Conservation (phyloP, 345 rosid species). For the Aquilaria malaccensis region DNA sequence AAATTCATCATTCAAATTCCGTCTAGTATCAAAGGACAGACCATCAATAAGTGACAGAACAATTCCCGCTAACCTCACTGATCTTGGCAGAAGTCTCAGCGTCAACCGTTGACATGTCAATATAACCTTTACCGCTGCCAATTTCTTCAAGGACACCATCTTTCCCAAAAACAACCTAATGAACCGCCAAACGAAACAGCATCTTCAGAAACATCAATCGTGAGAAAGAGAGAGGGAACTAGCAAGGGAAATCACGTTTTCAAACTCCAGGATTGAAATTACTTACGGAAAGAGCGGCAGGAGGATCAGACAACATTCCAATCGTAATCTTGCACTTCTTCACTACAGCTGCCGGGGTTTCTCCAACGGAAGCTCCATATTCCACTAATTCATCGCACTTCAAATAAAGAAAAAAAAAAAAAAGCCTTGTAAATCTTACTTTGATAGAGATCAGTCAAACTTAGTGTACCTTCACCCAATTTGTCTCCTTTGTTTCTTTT, state of each 20-base stretch:
- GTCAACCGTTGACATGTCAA: conserved; percentile 96
- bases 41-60: conserved; percentile 1
- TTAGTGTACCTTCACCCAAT: too few relatives aligned
- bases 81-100: conserved; percentile 77
- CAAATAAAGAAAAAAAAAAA: neutral
- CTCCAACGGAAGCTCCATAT: conserved; percentile 72
- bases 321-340: conserved; percentile 85
- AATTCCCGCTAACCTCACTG: conserved; percentile 38
- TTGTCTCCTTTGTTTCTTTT: too few relatives aligned
- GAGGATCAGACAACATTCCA: conserved; percentile 87
- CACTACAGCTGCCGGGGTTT: conserved; percentile 77
- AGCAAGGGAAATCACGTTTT: neutral
- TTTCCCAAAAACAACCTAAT: conserved; percentile 83
- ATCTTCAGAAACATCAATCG: neutral
- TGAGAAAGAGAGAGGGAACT: neutral
- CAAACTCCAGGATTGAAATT: neutral
- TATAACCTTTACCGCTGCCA: conserved; percentile 62
- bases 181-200: conserved; percentile 7
- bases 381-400: conserved; percentile 90
- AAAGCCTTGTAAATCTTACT: neutral
- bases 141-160: conserved; percentile 75
- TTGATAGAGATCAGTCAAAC: neutral
- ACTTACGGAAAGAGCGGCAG: conserved; percentile 75
- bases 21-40: neutral
- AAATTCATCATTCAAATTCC: too few relatives aligned